Evolutionary conservation across 768 basidiomycete species (phyloP), one percentile per base, ranked within the genome.

Genomic region (Tulasnella sp.): DNA sequence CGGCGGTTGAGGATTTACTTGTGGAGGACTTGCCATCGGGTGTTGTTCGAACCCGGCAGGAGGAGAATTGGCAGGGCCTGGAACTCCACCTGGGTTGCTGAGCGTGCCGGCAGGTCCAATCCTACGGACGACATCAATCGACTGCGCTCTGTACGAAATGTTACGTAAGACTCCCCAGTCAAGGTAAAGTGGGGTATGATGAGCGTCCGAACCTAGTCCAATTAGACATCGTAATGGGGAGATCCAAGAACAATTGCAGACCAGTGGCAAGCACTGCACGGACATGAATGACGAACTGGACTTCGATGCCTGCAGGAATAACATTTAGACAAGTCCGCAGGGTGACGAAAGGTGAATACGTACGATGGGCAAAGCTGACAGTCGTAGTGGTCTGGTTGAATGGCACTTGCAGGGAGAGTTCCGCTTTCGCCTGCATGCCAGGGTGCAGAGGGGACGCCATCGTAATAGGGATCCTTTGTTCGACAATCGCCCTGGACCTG

Each of bases 201-300:
- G 13, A 44, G 44, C 44, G 44, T 16, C 85, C 90, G 69, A 79
- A 92, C 93, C 91, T 89, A 81, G 92, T 92, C 93, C 93, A 95
- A 81, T 94, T 94, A 6, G 93, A 93, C 46, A 95, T 86, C 69
- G 93, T 90, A 23, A 95, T 88, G 23, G 93, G 93, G 37, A 95
- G 84, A 35, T 93, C 92, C 86, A 94, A 88, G n/a, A 87, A 85
- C 18, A 94, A 82, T 42, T 89, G 88, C 70, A 88, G 85, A 7
- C 90, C 90, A 5, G 88, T 88, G 51, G 91, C 93, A 85, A 93
- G 88, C 71, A 93, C 87, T 1, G 94, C 94, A 83, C 90, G 93
- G 75, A 95, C 91, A 46, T 86, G 87, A 57, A 96, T 85, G 71
- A 89, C 87, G 83, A 96, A 97, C 0, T 89, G 91, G 70, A 97